Base-by-base conservation (phyloP, 805 yeast genomes). In the Monosporozyma aquatica region DNA sequence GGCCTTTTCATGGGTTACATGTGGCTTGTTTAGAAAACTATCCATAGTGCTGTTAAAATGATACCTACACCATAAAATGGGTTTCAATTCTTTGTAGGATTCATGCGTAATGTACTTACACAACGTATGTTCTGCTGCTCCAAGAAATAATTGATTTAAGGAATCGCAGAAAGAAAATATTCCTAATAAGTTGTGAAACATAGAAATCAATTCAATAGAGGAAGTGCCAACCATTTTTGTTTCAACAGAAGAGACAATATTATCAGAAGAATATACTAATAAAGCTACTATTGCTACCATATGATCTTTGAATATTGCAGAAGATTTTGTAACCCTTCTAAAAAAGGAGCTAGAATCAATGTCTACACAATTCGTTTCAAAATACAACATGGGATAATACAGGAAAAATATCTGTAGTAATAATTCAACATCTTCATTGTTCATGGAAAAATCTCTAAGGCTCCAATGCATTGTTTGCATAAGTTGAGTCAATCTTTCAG, bases 151-250 rank as follows among this genome's bases (percentile, higher is more conserved):
- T 0, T 94, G 89, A 22, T 71, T 58, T 0, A 80, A 71, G 3
- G 74, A 59, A 40, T 79, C 81, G 64, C 98, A 92, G 42, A 80
- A 75, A 6, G 75, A 71, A 30, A 85, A 65, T 2, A 61, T 52
- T 0, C 97, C 97, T 8, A 89, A 60, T 38, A 85, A 79, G 6
- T 76, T 77, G 55, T 92, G 99, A 1, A 86, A 56, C 5, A 75
- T 60, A 32, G 77, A 70, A 11, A 86, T 60, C 15, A 82, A 55
- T 10, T 40, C 43, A 5, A 54, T 49, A 1, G 50, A 44, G 9
- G 47, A 18, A 8, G 35, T 11, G 1, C 35, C 35, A 4, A 17
- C 14, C 22, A 17, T 11, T 6, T 11, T 17, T n/a, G 25, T 37
- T 18, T 37, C 21, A 21, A 20, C 6, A 13, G 13, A 14, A 5